Evolutionary conservation across 78 protist species (phyloP), one percentile per base, ranked within the genome.

Genomic region (Dictyostelium citrinum): DNA sequence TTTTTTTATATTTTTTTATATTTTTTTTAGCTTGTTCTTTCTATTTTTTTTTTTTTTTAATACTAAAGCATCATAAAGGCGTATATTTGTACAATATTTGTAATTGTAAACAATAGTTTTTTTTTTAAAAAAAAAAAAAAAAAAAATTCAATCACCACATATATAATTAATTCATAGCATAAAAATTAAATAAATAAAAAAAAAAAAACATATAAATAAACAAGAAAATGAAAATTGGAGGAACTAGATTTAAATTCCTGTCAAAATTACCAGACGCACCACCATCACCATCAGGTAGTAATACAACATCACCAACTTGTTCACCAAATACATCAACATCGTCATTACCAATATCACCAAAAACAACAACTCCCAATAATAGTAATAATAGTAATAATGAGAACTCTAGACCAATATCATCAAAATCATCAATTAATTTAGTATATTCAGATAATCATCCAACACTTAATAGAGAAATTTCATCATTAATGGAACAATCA

Each of bases 261-360:
- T 77, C 67, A 27, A 77, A 77, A 77, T 24, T 77, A 27, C 83
- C 83, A 49, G 83, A 77, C 17, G 83, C 83, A n/a, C 83, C 83
- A 24, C 67, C 83, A 27, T 35, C 68, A 45, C 64, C 82, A 70
- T 55, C 64, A 55, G 64, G 64, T 20, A 55, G 64, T 55, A 33
- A 70, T 33, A 24, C 45, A 71, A 71, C 78, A 10, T 29, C 72
- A 64, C 33, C 72, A 64, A 55, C 0, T 20, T 17, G 51, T 71
- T 75, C 81, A 35, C 49, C 49, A 31, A 75, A 75, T 75, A n/a
- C 39, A 8, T 64, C 72, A 64, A 24, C 72, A n/a, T 64, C 72
- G 8, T 27, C 72, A 55, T 55, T 55, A 64, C 72, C 72, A 24
- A 27, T 29, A 64, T 64, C 45, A 35, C 51, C 78, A 71, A 71